A percentile compares a stretch with the other conserved stretches of the same genome.
Conservation (phyloP, 495 filamentous ascomycete genomes). For the Podospora pseudopauciseta region DNA sequence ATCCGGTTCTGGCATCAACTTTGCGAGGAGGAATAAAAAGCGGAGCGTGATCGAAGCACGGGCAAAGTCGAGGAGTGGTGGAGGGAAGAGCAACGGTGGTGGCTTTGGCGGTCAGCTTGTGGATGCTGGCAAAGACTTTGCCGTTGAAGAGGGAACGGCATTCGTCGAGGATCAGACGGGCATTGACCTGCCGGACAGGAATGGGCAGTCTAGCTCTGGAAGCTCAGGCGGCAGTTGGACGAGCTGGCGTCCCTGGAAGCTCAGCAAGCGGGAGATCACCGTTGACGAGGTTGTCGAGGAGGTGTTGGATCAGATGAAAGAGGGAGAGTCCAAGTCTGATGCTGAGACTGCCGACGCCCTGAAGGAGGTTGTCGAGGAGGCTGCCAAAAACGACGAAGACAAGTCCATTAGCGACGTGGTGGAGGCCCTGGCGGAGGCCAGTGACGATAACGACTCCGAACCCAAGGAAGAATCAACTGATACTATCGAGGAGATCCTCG, state of each 20-base stretch:
- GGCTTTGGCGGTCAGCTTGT: neutral
- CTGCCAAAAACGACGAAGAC: neutral
- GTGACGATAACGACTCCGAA: neutral
- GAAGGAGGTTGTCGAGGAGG: neutral
- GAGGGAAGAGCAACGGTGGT: neutral
- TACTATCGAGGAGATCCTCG: neutral
- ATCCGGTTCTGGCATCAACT: neutral
- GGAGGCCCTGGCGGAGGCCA: neutral
- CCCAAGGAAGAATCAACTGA: neutral
- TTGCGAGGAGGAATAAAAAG: neutral
- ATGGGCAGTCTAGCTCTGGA: neutral
- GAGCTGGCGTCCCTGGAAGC: neutral
- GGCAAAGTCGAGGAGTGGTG: neutral
- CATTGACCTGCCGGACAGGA: neutral
- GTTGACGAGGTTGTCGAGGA: neutral
- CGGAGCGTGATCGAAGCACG: neutral
- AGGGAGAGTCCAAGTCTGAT: neutral
- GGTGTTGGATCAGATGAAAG: neutral
- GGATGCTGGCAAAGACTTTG: neutral
- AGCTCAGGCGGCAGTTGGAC: neutral
- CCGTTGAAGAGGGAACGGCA: neutral
- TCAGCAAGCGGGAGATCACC: neutral
- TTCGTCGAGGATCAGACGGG: neutral
- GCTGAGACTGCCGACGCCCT: neutral
- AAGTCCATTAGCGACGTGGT: neutral